Evolutionary conservation across 768 basidiomycete genomes (phyloP), one percentile per base, ranked within the genome.

Genomic region (Serpula lacrymans): DNA sequence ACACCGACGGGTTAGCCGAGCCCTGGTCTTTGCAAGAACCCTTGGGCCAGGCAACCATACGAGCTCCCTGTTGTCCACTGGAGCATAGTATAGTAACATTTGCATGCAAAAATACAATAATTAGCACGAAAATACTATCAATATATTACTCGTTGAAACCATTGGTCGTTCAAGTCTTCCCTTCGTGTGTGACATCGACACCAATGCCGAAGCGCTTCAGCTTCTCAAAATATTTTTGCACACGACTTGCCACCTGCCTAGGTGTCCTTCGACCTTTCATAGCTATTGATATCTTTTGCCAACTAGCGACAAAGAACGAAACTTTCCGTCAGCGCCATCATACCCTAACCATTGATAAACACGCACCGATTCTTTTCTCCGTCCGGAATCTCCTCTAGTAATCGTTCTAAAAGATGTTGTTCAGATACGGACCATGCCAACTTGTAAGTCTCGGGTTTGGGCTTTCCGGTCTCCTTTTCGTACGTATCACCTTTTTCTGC

Each of bases 141-240:
- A n/a, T n/a, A n/a, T n/a, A n/a, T n/a, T n/a, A n/a, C n/a, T n/a
- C n/a, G n/a, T n/a, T n/a, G n/a, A n/a, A n/a, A n/a, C n/a, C n/a
- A n/a, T n/a, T n/a, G n/a, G n/a, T n/a, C n/a, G n/a, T n/a, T n/a
- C n/a, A n/a, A n/a, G n/a, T n/a, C n/a, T n/a, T n/a, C n/a, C n/a
- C n/a, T n/a, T n/a, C n/a, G n/a, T n/a, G n/a, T n/a, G n/a, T n/a
- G n/a, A n/a, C n/a, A n/a, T 64, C 62, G 24, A 72, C 57, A 20
- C 70, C 74, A 36, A 83, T 52, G 25, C 87, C 86, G 58, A 80
- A 88, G 48, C 75, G 74, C 63, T 82, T 87, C 59, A 90, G 59
- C 68, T 89, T 90, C 57, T 84, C 84, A 58, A 88, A 83, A 60
- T 89, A 90, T 62, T 91, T 91, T 52, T 91, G 88, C 39, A 91